Evolutionary conservation across 768 basidiomycete species (phyloP), one percentile per base, ranked within the genome.

Genomic region (Royoungia palumana): DNA sequence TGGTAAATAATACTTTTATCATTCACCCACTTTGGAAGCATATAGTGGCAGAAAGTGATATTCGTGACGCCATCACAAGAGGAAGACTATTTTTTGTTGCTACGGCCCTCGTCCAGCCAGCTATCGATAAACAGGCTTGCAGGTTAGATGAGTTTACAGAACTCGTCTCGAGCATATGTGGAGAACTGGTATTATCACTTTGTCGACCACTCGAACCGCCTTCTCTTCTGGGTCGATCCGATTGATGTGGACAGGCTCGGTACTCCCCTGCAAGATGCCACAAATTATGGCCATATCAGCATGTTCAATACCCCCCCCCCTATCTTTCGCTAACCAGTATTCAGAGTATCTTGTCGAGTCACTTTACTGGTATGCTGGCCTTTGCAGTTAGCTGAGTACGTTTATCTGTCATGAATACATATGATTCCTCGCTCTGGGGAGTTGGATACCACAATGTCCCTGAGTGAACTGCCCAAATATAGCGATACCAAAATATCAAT

Each of bases 181-280:
- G 19, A 7, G 7, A 2, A 1, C 19, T 60, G 58, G 38, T 13
- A 17, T n/a, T 60, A 58, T 40, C 52, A 58, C 30, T 58, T 58
- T 32, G 57, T 51, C 16, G 58, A 58, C 43, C 58, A 58, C 28
- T 36, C 16, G 6, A 9, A 55, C 19, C 53, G 30, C 22, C 57
- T 58, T 34, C 46, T 59, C 12, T 60, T 60, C 20, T 58, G 57
- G 57, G 17, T 58, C 14, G 39, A 55, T 3, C 6, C 13, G 3
- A 25, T 59, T 0, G 25, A 13, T 11, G 19, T 32, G 17, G 34
- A 27, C 5, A 17, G 37, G 0, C 44, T 58, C 3, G 17, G 6
- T 20, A 44, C 22, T 14, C 25, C 46, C 5, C 16, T 58, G 39
- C 57, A 41, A 27, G 58, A 47, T 20, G 16, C 51, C n/a, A 39